These are phyloP conservation scores for Sanghuangporus baumii DNA, from an alignment of 1,284 basidiomycete species.

Conservation along the genomic window DNA sequence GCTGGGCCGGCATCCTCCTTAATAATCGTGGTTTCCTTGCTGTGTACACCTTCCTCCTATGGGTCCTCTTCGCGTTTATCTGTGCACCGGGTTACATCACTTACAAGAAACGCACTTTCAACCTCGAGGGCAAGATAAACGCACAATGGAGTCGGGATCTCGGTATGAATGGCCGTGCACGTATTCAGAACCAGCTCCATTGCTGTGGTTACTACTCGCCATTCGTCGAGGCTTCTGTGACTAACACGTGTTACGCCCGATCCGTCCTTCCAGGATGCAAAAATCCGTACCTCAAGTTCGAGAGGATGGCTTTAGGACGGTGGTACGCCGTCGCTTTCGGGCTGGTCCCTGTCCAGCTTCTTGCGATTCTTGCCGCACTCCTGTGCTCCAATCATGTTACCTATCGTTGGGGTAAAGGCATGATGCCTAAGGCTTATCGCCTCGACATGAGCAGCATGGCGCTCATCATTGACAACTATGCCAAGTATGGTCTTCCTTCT, in stretches of 20 bases:
- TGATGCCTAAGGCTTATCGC: conserved; percentile 70
- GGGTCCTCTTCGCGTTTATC: conserved; percentile 56
- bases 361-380: conserved; percentile 47
- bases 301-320: conserved; percentile 42
- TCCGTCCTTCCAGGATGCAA: conserved; percentile 63
- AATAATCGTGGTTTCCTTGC: conserved; percentile 63
- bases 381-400: conserved; percentile 71
- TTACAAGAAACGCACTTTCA: conserved; percentile 60
- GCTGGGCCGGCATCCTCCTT: conserved; percentile 57
- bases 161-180: conserved; percentile 45
- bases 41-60: conserved; percentile 51
- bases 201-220: conserved; percentile 73
- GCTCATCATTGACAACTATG: conserved; percentile 69
- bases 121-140: conserved; percentile 71
- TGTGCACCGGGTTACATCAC: conserved; percentile 65
- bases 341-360: conserved; percentile 51
- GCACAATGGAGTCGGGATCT: conserved; percentile 58
- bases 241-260: conserved; percentile 58
- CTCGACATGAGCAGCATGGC: conserved; percentile 60
- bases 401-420: conserved; percentile 72
- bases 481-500: conserved; percentile 38
- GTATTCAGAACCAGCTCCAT: conserved; percentile 56
- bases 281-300: conserved; percentile 45
- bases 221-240: conserved; percentile 61
- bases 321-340: conserved; percentile 56